These are phyloP conservation scores for Postia placenta DNA, from an alignment of 768 basidiomycete species.

Conservation along the genomic window DNA sequence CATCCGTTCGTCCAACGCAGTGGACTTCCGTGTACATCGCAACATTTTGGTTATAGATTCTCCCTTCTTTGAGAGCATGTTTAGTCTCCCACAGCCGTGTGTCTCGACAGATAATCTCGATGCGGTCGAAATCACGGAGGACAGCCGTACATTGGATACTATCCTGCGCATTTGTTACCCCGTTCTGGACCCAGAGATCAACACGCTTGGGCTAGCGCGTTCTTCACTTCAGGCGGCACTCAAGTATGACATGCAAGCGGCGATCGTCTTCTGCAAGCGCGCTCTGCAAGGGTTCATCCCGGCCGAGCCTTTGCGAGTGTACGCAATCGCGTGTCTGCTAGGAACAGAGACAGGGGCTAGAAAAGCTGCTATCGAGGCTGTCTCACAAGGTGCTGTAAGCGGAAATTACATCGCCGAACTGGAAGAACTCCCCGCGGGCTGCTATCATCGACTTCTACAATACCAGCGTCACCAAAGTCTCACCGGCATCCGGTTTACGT, in stretches of 20 bases:
- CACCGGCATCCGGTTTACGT: no score
- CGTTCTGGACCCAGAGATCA: neutral
- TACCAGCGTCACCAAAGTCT: neutral
- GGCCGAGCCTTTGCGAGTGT: constrained; percentile 23
- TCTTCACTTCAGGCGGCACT: constrained; percentile 17
- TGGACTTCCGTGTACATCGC: constrained; percentile 46
- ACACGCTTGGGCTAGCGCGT: neutral
- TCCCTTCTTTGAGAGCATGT: constrained; percentile 52
- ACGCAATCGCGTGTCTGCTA: constrained; percentile 29
- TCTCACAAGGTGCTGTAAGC: neutral
- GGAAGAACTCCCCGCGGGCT: constrained; percentile 5
- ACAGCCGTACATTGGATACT: constrained; percentile 11
- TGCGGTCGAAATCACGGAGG: constrained; percentile 15
- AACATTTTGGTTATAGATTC: constrained; percentile 49
- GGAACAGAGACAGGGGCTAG: constrained; percentile 25
- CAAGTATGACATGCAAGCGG: constrained; percentile 22
- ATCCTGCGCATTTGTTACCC: constrained; percentile 17
- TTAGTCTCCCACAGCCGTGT: constrained; percentile 36
- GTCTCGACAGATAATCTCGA: neutral
- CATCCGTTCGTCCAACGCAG: constrained; percentile 45
- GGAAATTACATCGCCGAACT: constrained; percentile 5
- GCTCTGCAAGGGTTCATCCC: neutral
- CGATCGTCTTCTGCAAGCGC: constrained; percentile 1
- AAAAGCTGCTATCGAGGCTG: constrained; percentile 6
- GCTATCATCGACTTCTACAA: constrained; percentile 8